A percentile compares a stretch with the other conserved stretches of the same genome.
Conservation (phyloP, 768 basidiomycete species). For the Lentinus tigrinus region DNA sequence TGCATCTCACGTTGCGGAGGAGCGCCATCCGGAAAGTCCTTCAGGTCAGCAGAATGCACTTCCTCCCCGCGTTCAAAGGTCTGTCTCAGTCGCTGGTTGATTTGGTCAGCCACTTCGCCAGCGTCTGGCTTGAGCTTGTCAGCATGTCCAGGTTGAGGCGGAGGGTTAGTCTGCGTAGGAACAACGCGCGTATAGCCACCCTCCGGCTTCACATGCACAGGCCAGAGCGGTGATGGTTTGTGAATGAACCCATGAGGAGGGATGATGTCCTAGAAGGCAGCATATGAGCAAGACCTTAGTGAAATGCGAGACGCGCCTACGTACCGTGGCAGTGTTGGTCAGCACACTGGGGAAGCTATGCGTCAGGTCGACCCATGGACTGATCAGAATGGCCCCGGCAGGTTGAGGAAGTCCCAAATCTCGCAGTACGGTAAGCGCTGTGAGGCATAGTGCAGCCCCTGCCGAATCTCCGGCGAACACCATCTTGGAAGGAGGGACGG, state of each 20-base stretch:
- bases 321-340: constrained; percentile 60
- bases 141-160: constrained; percentile 48
- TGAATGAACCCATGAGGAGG: constrained; percentile 61
- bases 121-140: constrained; percentile 43
- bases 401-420: constrained; percentile 71
- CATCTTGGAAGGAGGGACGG: constrained; percentile 65
- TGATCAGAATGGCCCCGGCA: constrained; percentile 75
- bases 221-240: constrained; percentile 60
- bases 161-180: constrained; percentile 38
- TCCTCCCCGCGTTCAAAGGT: constrained; percentile 18
- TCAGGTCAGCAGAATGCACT: constrained; percentile 18
- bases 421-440: constrained; percentile 60
- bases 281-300: neutral
- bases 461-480: constrained; percentile 81
- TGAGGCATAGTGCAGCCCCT: constrained; percentile 66
- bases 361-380: constrained; percentile 85
- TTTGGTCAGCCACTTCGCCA: constrained; percentile 24
- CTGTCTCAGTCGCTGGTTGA: constrained; percentile 17
- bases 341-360: constrained; percentile 80
- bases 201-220: constrained; percentile 40
- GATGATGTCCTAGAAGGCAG: constrained; percentile 59
- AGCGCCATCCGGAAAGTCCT: constrained; percentile 16
- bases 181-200: constrained; percentile 33
- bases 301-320: constrained; percentile 13
- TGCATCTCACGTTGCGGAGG: constrained; percentile 18